Evolutionary conservation across 352 stramenopile genomes (phyloP).

Genomic region (Phytophthora sp.): DNA sequence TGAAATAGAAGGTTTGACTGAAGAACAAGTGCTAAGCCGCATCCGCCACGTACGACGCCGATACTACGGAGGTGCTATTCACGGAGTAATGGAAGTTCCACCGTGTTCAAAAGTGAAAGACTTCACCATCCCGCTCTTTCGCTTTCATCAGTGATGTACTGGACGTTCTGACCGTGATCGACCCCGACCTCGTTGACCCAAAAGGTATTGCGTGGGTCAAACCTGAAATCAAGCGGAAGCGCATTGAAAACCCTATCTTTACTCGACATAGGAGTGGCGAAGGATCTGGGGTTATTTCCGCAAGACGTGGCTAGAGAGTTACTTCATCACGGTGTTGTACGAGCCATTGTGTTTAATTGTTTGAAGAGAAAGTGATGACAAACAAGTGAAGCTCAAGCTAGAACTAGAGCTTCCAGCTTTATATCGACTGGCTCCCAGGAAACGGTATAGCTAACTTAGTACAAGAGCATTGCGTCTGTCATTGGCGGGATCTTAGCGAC

Average conservation of each 20-base stretch:
- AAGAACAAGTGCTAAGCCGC: conserved; percentile 17
- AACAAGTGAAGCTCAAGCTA: too few species aligned
- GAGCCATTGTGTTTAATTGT: too few species aligned
- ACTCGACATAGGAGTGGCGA: neutral
- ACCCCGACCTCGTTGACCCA: neutral
- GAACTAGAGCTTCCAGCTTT: too few species aligned
- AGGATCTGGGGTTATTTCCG: conserved; percentile 28
- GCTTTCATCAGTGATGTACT: conserved; percentile 24
- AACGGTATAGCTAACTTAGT: too few species aligned
- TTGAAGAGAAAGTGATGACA: too few species aligned
- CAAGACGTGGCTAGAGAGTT: conserved; percentile 9
- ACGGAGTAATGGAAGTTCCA: conserved; percentile 29
- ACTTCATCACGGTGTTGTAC: conserved; percentile 13
- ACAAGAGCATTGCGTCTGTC: too few species aligned
- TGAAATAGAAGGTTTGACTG: conserved; percentile 11
- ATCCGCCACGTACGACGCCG: neutral
- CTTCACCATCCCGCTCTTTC: conserved; percentile 21
- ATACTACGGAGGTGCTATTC: conserved; percentile 23
- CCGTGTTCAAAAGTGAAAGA: conserved; percentile 19
- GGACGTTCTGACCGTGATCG: neutral
- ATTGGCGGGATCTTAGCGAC: too few species aligned
- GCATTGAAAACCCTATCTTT: neutral
- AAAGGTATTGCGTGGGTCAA: conserved; percentile 20
- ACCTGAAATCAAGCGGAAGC: conserved; percentile 10
- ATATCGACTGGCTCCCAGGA: too few species aligned